Conservation (phyloP, 2,329 filamentous ascomycete genomes). For the Pyrenochaeta sp. region DNA sequence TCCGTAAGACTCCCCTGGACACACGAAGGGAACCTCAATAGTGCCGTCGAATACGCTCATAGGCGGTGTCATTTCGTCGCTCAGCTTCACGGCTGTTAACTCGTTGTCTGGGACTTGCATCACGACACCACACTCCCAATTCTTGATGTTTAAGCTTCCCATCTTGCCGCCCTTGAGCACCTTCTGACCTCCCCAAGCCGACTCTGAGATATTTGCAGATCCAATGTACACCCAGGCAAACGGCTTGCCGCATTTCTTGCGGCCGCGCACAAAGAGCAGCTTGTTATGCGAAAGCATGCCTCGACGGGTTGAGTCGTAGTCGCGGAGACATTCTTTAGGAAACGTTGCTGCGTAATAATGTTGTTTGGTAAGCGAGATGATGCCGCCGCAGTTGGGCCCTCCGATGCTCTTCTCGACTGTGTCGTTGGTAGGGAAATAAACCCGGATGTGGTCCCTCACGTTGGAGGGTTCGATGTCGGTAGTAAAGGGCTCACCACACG, state of each 20-base stretch:
- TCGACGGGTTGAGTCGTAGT: conserved; percentile 74
- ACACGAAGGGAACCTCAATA: conserved; percentile 71
- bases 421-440: conserved; percentile 44
- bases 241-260: conserved; percentile 39
- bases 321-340: conserved; percentile 74
- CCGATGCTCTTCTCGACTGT: conserved; percentile 69
- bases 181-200: conserved; percentile 86
- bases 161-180: conserved; percentile 72
- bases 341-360: conserved; percentile 78
- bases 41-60: conserved; percentile 62
- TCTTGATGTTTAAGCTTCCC: conserved; percentile 77
- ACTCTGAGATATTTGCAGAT: conserved; percentile 91
- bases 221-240: conserved; percentile 84
- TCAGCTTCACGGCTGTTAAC: conserved; percentile 16
- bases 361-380: conserved; percentile 78
- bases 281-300: conserved; percentile 92
- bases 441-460: conserved; percentile 31
- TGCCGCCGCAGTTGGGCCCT: conserved; percentile 71
- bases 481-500: conserved; percentile 52
- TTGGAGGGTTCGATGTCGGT: conserved; percentile 1
- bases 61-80: conserved; percentile 33
- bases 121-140: conserved; percentile 95
- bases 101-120: conserved; percentile 62
- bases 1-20: conserved; percentile 64
- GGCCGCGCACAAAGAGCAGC: conserved; percentile 56